A percentile compares a stretch with the other conserved stretches of the same genome.
phyloP scores from a whole-genome alignment of 2,329 filamentous ascomycete genomes.

The Exophiala spinifera region DNA sequence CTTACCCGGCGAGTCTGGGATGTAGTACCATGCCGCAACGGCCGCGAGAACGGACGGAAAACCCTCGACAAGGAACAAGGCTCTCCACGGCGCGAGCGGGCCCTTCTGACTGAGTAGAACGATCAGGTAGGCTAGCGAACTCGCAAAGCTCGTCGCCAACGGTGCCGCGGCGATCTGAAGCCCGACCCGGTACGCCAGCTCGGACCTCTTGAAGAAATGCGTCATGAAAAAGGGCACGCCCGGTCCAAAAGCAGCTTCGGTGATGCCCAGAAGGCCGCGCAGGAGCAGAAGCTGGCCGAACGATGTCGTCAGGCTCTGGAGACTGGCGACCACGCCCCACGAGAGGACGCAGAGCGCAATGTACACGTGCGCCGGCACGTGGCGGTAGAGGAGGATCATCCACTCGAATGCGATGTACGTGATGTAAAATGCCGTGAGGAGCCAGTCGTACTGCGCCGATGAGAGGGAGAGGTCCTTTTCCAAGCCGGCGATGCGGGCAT shows the following conservation, averaged over 20 bases:
- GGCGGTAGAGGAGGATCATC: slow-evolving; percentile 62
- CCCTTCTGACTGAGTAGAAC: slow-evolving; percentile 62
- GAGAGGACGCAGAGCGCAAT: slow-evolving; percentile 61
- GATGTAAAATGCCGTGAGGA: slow-evolving; percentile 62
- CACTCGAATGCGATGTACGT: slow-evolving; percentile 64
- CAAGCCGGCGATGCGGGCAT: slow-evolving; percentile 61
- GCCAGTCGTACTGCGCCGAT: slow-evolving; percentile 58
- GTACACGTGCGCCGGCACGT: slow-evolving; percentile 61
- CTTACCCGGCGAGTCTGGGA: slow-evolving; percentile 72
- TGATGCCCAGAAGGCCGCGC: slow-evolving; percentile 49
- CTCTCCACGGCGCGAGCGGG: slow-evolving; percentile 78
- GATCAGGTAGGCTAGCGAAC: slow-evolving; percentile 72
- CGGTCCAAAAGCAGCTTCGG: slow-evolving; percentile 61
- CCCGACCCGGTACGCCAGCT: slow-evolving; percentile 80
- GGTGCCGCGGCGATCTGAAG: slow-evolving; percentile 76
- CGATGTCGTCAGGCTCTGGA: slow-evolving; percentile 55
- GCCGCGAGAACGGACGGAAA: slow-evolving; percentile 77
- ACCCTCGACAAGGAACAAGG: slow-evolving; percentile 79
- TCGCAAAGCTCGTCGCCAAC: slow-evolving; percentile 65
- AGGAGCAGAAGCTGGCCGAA: slow-evolving; percentile 48
- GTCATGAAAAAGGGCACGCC: slow-evolving; percentile 64
- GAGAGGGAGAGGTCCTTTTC: slow-evolving; percentile 53
- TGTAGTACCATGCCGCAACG: slow-evolving; percentile 67
- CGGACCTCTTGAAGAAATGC: slow-evolving; percentile 62
- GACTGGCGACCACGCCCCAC: slow-evolving; percentile 73